Percentiles rank a stretch among this genome's conserved stretches.
phyloP scores from a whole-genome alignment of 768 basidiomycete genomes.

The Leccinum variicolor region DNA sequence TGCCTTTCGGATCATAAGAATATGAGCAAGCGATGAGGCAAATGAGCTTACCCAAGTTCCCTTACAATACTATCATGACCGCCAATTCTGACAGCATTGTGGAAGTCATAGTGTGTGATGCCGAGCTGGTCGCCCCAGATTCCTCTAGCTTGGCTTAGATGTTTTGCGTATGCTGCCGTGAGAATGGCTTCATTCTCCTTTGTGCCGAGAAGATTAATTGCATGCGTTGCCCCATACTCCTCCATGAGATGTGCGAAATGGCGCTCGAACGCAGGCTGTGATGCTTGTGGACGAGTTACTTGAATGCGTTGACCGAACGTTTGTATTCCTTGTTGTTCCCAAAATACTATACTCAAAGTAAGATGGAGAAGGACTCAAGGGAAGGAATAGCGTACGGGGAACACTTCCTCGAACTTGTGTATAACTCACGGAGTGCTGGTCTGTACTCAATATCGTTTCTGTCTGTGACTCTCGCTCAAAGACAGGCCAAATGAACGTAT shows the following conservation, averaged over 20 bases:
- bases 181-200: conserved; percentile 91
- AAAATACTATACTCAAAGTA: conserved; percentile 66
- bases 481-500: conserved; percentile 1
- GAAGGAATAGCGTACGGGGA: conserved; percentile 60
- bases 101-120: conserved; percentile 94
- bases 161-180: conserved; percentile 77
- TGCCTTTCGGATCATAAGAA: conserved; percentile 43
- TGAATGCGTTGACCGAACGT: conserved; percentile 94
- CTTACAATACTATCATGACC: conserved; percentile 86
- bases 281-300: conserved; percentile 92
- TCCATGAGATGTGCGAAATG: conserved; percentile 87
- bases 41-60: conserved; percentile 56
- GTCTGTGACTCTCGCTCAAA: conserved; percentile 50
- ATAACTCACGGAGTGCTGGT: conserved; percentile 87
- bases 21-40: not conserved
- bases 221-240: conserved; percentile 82
- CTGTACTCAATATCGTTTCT: conserved; percentile 85
- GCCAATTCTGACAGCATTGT: conserved; percentile 69
- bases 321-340: conserved; percentile 96
- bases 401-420: conserved; percentile 94
- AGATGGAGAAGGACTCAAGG: conserved; percentile 2
- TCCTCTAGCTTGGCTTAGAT: conserved; percentile 63
- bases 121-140: conserved; percentile 65
- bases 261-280: conserved; percentile 95
- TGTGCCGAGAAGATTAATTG: conserved; percentile 85